Base-by-base conservation (phyloP, 805 yeast genomes). In the Candida orba region DNA sequence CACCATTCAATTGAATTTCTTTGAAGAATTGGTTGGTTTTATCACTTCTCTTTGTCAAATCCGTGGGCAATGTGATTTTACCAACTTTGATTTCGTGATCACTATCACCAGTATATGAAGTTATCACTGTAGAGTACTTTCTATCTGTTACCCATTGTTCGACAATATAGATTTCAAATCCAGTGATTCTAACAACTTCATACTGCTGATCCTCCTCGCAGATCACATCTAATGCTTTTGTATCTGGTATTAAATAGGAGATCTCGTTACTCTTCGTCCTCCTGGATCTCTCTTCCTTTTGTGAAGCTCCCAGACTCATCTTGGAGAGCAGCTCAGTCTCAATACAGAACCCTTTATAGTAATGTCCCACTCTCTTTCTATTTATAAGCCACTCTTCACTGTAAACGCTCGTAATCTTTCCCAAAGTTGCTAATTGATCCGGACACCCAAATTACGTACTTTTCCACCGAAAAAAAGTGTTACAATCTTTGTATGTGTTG, bases 81-180 rank as follows among this genome's bases (percentile, higher is more conserved):
- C 75, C 76, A 2, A 81, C 95, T 17, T 68, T 62, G 0, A 88
- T 73, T 25, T 65, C 64, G 52, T 88, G 85, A n/a, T 69, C 68
- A 6, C 76, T 58, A 56, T 88, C 85, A 3, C 99, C 99, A 0
- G 98, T 91, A 61, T 76, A 93, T 1, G 91, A 78, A 1, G 93
- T 78, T 15, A 91, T 81, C 6, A 84, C 71, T 1, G 83, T 72
- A 23, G 85, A 79, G 12, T 78, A 66, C 35, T 75, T 69, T 37
- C 98, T 69, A 46, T 80, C 81, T 30, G 83, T 72, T 3, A 85
- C 82, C 99, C 99, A 93, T 62, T 91, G 97, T 60, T 93, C 98
- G 10, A 91, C 95, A 33, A 93, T 70, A 60, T 93, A 93, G 14
- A 85, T 75, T 62, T 93, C 98, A 58, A 84, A 88, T 2, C 99